Conservation (phyloP, 352 stramenopile genomes). For the Phytophthora lateralis region DNA sequence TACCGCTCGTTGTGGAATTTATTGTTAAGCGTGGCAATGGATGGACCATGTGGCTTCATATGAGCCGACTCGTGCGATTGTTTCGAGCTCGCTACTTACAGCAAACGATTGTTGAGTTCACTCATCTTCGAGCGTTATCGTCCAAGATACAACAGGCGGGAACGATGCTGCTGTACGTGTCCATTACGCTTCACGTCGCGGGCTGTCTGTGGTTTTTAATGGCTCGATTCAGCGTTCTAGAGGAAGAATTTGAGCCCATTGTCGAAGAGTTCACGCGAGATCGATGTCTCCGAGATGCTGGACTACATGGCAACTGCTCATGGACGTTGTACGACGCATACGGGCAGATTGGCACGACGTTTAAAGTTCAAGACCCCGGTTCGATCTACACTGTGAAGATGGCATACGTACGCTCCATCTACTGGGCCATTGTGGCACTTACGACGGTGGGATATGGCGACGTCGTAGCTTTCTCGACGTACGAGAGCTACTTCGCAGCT, state of each 20-base stretch:
- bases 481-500: conserved; percentile 69
- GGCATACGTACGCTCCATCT: conserved; percentile 72
- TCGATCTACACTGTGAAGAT: conserved; percentile 62
- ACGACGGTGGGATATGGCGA: conserved; percentile 82
- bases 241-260: conserved; percentile 35
- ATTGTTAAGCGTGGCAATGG: conserved; percentile 21
- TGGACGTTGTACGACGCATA: conserved; percentile 78
- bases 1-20: conserved; percentile 63
- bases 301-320: conserved; percentile 64
- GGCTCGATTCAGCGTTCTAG: conserved; percentile 55
- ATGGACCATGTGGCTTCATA: conserved; percentile 45
- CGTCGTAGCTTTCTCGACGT: conserved; percentile 76
- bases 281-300: conserved; percentile 52
- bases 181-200: conserved; percentile 59
- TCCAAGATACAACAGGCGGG: conserved; percentile 63
- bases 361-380: conserved; percentile 32
- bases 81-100: conserved; percentile 58
- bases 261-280: conserved; percentile 41
- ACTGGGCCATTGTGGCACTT: conserved; percentile 76
- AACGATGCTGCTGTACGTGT: conserved; percentile 70
- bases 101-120: conserved; percentile 58
- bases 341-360: conserved; percentile 57
- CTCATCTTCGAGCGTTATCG: conserved; percentile 56
- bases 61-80: conserved; percentile 55
- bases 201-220: conserved; percentile 83